These are phyloP conservation scores for Candida pini DNA, from an alignment of 805 yeast genomes.

Conservation along the genomic window DNA sequence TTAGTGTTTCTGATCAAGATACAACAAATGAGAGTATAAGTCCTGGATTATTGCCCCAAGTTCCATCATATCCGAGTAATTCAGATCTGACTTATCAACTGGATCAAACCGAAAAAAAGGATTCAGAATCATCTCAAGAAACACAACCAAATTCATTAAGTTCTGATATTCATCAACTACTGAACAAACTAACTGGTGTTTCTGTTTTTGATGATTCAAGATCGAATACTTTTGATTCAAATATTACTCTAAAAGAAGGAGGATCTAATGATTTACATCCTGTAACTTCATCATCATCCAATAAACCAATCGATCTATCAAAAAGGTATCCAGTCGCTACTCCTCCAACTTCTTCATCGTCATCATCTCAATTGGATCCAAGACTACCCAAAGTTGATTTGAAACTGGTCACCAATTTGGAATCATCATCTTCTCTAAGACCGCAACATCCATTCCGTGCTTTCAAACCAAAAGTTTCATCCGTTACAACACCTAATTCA, in stretches of 20 bases:
- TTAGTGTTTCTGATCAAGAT: constrained; percentile 13
- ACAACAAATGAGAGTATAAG: constrained; percentile 10
- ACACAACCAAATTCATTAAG: constrained; percentile 6
- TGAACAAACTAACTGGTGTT: constrained; percentile 1
- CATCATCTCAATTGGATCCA: neutral
- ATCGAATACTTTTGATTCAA: constrained; percentile 13
- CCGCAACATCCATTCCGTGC: constrained; percentile 1
- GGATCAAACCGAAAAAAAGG: neutral
- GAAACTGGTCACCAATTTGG: neutral
- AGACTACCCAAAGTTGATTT: constrained; percentile 1
- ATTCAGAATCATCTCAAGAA: neutral
- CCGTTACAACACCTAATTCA: constrained; percentile 15
- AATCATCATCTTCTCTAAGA: neutral
- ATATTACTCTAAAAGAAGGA: constrained; percentile 8
- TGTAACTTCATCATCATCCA: neutral
- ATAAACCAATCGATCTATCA: neutral
- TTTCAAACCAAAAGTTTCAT: neutral
- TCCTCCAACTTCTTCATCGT: constrained; percentile 1
- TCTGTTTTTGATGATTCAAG: constrained; percentile 5
- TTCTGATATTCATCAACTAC: constrained; percentile 10
- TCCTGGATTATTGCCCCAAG: constrained; percentile 8
- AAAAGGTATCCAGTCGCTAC: neutral
- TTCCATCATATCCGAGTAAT: neutral
- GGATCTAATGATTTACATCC: too few species aligned
- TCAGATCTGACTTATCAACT: neutral